Conservation (phyloP, 805 yeast genomes). For the Pichia rugopelliculosa region DNA sequence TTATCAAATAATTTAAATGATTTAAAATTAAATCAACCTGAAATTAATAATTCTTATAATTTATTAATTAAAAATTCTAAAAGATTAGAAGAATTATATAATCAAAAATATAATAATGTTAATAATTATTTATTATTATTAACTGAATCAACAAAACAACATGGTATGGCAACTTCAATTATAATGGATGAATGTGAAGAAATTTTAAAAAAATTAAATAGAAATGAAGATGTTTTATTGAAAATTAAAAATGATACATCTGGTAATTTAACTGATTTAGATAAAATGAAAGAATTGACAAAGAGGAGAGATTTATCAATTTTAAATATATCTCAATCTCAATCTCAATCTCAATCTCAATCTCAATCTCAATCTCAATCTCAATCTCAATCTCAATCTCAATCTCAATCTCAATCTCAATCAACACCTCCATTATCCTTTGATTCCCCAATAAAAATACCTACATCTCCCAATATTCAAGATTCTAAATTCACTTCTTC, state of each 20-base stretch:
- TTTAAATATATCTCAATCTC: constrained; percentile 1
- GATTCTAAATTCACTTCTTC: constrained; percentile 1
- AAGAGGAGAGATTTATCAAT: constrained; percentile 11
- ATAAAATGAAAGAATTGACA: constrained; percentile 10
- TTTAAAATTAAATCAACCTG: constrained; percentile 40
- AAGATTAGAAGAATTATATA: constrained; percentile 42
- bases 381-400: background rate
- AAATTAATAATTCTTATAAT: constrained; percentile 42
- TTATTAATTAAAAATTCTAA: constrained; percentile 39
- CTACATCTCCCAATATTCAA: constrained; percentile 1
- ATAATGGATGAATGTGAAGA: constrained; percentile 41
- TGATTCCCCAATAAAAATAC: background rate
- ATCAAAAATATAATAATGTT: constrained; percentile 38
- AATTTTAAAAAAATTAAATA: constrained; percentile 30
- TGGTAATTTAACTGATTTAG: constrained; percentile 6
- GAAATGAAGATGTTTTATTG: constrained; percentile 19
- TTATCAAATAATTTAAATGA: constrained; percentile 31
- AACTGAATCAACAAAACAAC: constrained; percentile 37
- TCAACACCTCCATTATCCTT: background rate
- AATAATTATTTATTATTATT: constrained; percentile 37
- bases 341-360: background rate
- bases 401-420: background rate
- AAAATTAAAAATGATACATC: constrained; percentile 12
- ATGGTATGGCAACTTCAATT: constrained; percentile 41
- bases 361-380: too few relatives aligned